A percentile compares a stretch with the other conserved stretches of the same genome.
Evolutionary conservation across 441 rosid species (phyloP).

Genomic region (Erodium texanum): DNA sequence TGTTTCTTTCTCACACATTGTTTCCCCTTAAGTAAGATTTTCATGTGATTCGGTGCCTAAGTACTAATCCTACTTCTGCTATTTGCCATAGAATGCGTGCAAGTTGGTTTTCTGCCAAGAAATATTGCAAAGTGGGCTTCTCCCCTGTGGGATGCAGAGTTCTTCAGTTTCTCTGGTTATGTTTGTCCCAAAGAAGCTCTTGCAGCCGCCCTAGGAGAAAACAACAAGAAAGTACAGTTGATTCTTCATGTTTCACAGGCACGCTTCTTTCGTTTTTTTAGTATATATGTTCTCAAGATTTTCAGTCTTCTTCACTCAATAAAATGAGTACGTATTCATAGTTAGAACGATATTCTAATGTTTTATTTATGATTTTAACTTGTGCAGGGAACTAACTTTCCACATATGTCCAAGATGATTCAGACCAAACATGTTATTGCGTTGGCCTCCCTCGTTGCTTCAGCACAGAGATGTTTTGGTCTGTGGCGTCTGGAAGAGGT

Average conservation of each 20-base stretch:
- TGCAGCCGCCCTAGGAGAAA: constrained; percentile 60
- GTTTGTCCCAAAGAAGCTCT: constrained; percentile 66
- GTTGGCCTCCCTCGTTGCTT: constrained; percentile 53
- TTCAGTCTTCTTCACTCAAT: constrained; percentile 7
- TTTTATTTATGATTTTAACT: constrained; percentile 18
- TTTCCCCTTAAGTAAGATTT: neutral
- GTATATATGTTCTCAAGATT: constrained; percentile 11
- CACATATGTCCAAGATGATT: constrained; percentile 42
- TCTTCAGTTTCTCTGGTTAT: constrained; percentile 64
- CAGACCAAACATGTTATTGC: constrained; percentile 45
- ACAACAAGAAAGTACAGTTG: constrained; percentile 58
- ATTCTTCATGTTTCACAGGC: constrained; percentile 59
- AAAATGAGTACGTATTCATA: too few species aligned
- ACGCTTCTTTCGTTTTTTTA: constrained; percentile 29
- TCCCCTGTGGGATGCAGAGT: constrained; percentile 77
- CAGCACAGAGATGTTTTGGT: constrained; percentile 71
- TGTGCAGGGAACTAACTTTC: constrained; percentile 59
- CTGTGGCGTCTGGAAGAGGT: constrained; percentile 90
- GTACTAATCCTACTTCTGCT: constrained; percentile 14
- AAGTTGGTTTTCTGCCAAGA: constrained; percentile 81
- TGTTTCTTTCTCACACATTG: neutral
- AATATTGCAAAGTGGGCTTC: constrained; percentile 81
- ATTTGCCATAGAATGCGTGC: constrained; percentile 48
- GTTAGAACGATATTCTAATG: neutral
- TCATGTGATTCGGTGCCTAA: neutral